A percentile compares a stretch with the other conserved stretches of the same genome.
These are phyloP conservation scores for Myxozyma nipponensis DNA, from an alignment of 805 yeast species.

Conservation along the genomic window DNA sequence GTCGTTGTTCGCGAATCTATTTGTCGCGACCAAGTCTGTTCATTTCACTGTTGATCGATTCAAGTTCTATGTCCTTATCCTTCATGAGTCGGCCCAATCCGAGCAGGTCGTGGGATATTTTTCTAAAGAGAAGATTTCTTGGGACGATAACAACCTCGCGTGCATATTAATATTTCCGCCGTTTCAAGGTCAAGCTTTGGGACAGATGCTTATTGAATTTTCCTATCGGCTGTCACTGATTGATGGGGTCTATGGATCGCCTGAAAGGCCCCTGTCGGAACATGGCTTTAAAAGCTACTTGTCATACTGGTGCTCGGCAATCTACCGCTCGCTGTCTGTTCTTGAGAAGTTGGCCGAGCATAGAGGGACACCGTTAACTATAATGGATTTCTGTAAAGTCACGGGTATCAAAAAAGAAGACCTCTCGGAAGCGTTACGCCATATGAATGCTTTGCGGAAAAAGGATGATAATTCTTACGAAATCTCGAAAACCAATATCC, in stretches of 20 bases:
- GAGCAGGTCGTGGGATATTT: constrained; percentile 80
- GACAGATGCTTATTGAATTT: constrained; percentile 75
- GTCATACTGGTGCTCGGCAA: constrained; percentile 64
- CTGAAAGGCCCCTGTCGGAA: constrained; percentile 78
- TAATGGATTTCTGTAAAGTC: constrained; percentile 31
- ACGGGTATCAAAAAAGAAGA: constrained; percentile 40
- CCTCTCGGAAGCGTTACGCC: constrained; percentile 33
- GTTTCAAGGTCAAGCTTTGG: constrained; percentile 73
- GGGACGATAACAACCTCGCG: constrained; percentile 79
- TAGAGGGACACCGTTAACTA: constrained; percentile 21
- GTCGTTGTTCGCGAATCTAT: constrained; percentile 80
- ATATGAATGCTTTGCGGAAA: constrained; percentile 32
- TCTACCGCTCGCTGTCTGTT: constrained; percentile 37
- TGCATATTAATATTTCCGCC: constrained; percentile 92
- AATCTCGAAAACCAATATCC: constrained; percentile 7
- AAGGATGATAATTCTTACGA: background rate
- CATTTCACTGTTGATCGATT: constrained; percentile 74
- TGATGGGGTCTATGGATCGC: constrained; percentile 71
- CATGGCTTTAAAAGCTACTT: constrained; percentile 73
- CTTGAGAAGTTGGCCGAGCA: background rate
- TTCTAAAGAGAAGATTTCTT: constrained; percentile 76
- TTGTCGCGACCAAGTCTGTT: constrained; percentile 84
- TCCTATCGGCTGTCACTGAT: constrained; percentile 70
- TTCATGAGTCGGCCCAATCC: constrained; percentile 24
- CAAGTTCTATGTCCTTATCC: constrained; percentile 61